These are phyloP conservation scores for Monosporascus sp. DNA, from an alignment of 2,329 filamentous ascomycete species.

Conservation along the genomic window DNA sequence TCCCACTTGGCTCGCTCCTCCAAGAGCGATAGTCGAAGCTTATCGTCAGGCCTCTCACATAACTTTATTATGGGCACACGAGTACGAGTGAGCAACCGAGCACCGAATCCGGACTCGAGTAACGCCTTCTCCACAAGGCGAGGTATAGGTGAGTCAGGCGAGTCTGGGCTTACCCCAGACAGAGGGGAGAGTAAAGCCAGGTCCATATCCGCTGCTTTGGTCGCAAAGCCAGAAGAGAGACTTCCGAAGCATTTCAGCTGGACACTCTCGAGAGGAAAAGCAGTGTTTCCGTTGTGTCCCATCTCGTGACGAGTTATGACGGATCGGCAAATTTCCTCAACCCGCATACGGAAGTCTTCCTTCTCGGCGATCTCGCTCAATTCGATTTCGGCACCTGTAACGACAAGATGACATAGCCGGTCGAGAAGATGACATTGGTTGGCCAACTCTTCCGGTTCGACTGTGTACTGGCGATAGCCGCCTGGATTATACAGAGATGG, in stretches of 20 bases:
- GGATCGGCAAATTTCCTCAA: slow-evolving; percentile 61
- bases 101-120: slow-evolving; percentile 66
- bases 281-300: slow-evolving; percentile 28
- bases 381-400: slow-evolving; percentile 59
- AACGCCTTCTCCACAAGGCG: slow-evolving; percentile 71
- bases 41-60: slow-evolving; percentile 62
- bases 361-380: slow-evolving; percentile 61
- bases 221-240: slow-evolving; percentile 78
- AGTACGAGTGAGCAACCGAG: slow-evolving; percentile 70
- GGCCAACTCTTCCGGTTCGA: slow-evolving; percentile 40
- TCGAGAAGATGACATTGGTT: slow-evolving; percentile 46
- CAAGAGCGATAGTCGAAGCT: slow-evolving; percentile 55
- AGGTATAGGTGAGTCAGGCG: slow-evolving; percentile 58
- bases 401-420: slow-evolving; percentile 39
- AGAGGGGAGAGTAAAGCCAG: slow-evolving; percentile 67
- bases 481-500: slow-evolving; percentile 26
- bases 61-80: slow-evolving; percentile 85
- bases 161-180: slow-evolving; percentile 49
- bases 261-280: slow-evolving; percentile 53
- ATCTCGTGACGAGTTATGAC: slow-evolving; percentile 51
- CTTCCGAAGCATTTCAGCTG: slow-evolving; percentile 76
- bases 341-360: slow-evolving; percentile 59
- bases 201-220: slow-evolving; percentile 87
- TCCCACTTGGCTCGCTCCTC: slow-evolving; percentile 71
- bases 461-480: slow-evolving; percentile 21